These are phyloP conservation scores for Chalciporus piperatus DNA, from an alignment of 768 basidiomycete genomes.

Conservation along the genomic window DNA sequence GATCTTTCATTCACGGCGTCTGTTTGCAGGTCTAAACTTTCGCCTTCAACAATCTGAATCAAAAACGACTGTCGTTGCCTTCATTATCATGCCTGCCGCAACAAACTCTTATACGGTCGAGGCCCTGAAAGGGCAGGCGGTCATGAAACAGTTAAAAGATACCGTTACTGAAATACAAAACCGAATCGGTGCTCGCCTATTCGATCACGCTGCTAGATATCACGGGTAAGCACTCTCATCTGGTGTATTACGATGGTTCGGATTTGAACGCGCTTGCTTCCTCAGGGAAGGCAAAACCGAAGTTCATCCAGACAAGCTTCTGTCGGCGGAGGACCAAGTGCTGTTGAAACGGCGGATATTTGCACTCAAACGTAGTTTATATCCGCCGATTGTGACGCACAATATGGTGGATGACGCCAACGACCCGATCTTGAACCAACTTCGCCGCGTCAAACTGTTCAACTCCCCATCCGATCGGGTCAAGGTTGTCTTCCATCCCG, in stretches of 20 bases:
- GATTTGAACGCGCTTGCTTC: not conserved
- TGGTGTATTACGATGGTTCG: not conserved
- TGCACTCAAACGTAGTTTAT: constrained; percentile 89
- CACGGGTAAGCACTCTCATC: constrained; percentile 61
- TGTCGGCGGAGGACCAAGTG: constrained; percentile 91
- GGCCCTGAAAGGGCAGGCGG: constrained; percentile 95
- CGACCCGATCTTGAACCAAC: constrained; percentile 94
- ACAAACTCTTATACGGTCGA: constrained; percentile 98
- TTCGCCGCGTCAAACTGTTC: constrained; percentile 91
- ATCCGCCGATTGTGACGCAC: constrained; percentile 97
- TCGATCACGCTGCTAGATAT: constrained; percentile 92
- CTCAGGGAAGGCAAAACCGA: constrained; percentile 69
- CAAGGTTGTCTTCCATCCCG: constrained; percentile 97
- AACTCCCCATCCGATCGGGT: constrained; percentile 87
- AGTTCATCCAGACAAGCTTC: constrained; percentile 69
- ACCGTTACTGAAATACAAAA: constrained; percentile 96
- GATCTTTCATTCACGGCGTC: not conserved
- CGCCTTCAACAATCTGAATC: constrained; percentile 62
- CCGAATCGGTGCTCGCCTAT: constrained; percentile 86
- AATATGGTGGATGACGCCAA: constrained; percentile 94
- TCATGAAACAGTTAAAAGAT: constrained; percentile 93
- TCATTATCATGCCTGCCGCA: constrained; percentile 97
- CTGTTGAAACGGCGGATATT: constrained; percentile 94
- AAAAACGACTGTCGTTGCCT: constrained; percentile 87
- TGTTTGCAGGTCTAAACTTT: constrained; percentile 49